These are phyloP conservation scores for Rhizoclosmatium globosum DNA, from an alignment of 192 early-diverging fungal species.

Conservation along the genomic window DNA sequence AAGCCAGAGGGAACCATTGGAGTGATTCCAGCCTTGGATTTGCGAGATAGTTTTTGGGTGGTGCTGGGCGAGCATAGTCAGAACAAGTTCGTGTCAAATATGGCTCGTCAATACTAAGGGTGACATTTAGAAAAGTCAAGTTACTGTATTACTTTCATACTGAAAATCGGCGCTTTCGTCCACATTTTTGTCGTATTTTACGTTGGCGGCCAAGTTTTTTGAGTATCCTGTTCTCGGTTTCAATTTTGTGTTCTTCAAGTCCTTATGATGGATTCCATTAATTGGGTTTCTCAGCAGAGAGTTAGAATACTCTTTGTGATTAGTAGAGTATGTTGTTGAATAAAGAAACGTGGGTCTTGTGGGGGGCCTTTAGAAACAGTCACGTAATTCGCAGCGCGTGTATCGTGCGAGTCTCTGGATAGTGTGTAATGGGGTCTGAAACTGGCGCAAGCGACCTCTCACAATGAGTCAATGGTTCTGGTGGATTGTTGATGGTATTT, in stretches of 20 bases:
- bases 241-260: slow-evolving; percentile 8
- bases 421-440: not conserved
- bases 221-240: slow-evolving; percentile 56
- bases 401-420: slow-evolving; percentile 39
- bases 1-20: slow-evolving; percentile 51
- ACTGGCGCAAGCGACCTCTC: slow-evolving; percentile 7
- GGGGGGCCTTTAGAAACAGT: slow-evolving; percentile 40
- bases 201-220: slow-evolving; percentile 51
- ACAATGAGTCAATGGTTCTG: not conserved
- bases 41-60: slow-evolving; percentile 17
- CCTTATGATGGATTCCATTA: slow-evolving; percentile 24
- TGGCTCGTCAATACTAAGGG: slow-evolving; percentile 40
- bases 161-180: slow-evolving; percentile 53
- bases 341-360: slow-evolving; percentile 49
- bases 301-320: slow-evolving; percentile 35
- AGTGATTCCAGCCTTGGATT: slow-evolving; percentile 38
- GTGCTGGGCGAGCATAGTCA: slow-evolving; percentile 32
- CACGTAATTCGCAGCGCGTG: slow-evolving; percentile 35
- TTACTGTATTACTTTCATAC: slow-evolving; percentile 19
- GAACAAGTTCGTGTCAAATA: slow-evolving; percentile 42
- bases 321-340: slow-evolving; percentile 52
- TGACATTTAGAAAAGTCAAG: not conserved
- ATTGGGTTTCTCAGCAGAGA: slow-evolving; percentile 22
- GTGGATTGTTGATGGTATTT: not conserved
- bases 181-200: slow-evolving; percentile 52